Evolutionary conservation across 495 filamentous ascomycete species (phyloP), one percentile per base, ranked within the genome.

Genomic region (Aspergillus sclerotioniger): DNA sequence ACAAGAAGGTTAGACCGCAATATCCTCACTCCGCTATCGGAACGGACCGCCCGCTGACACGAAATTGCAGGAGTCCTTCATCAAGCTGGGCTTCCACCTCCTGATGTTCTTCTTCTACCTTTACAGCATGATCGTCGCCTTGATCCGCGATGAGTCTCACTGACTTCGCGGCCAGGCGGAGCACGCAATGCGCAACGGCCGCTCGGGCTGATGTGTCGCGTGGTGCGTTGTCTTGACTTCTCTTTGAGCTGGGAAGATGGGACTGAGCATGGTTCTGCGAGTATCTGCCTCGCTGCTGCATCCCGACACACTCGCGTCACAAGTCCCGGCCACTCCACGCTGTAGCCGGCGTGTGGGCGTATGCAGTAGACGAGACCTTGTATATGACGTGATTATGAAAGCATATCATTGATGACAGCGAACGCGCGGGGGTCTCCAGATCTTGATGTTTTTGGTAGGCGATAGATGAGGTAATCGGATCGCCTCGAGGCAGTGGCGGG

Each of bases 41-140:
- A 25, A 32, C 46, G 16, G 17, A 44, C 13, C 15, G 25, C 6
- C 9, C 41, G 51, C 63, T 62, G 58, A 65, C 53, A 17, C 45
- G 10, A 39, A 37, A 54, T 49, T 60, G 28, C 64, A 97, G 93
- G 95, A 99, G 86, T 97, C 92, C 6, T 98, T 99, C 76, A 87
- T 95, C 78, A 99, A 99, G 76, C 90, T 99, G 37, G 95, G 93
- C 57, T 98, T 99, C 84, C 94, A 98, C 74, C 86, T 99, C 39
- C 71, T 98, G 77, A 95, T 99, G 89, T 99, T 99, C 84, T 99
- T 99, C 84, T 99, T 97, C 85, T 99, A 99, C 78, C 86, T 99
- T 25, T 99, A 98, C 86, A 93, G 76, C 74, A 99, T 99, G 95
- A 99, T 99, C 58, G 94, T 97, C 53, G 93, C 93, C 58, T 80